phyloP scores from a whole-genome alignment of 768 basidiomycete genomes.

The Scleroderma citrinum region DNA sequence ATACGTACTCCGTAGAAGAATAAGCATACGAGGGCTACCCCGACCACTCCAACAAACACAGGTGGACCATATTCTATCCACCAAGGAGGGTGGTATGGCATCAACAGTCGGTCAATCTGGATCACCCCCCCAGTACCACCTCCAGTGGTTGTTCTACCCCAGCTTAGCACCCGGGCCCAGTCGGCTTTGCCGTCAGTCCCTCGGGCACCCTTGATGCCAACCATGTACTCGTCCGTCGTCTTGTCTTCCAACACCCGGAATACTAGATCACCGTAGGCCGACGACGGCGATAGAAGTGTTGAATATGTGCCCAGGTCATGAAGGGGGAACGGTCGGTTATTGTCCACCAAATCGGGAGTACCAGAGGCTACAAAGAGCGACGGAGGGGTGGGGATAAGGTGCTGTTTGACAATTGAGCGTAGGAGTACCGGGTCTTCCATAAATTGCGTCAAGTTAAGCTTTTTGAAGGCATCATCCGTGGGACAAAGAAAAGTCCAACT shows the following conservation, averaged over 20 bases:
- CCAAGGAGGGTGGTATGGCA: slow-evolving; percentile 86
- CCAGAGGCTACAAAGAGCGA: slow-evolving; percentile 17
- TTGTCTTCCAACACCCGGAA: slow-evolving; percentile 53
- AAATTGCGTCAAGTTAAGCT: slow-evolving; percentile 71
- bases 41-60: slow-evolving; percentile 51
- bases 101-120: slow-evolving; percentile 74
- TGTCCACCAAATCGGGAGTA: slow-evolving; percentile 39
- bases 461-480: slow-evolving; percentile 86
- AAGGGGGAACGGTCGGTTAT: slow-evolving; percentile 68
- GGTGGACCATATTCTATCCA: slow-evolving; percentile 74
- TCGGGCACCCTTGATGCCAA: slow-evolving; percentile 69
- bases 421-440: slow-evolving; percentile 52
- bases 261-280: slow-evolving; percentile 76
- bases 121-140: slow-evolving; percentile 82
- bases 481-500: slow-evolving; percentile 92
- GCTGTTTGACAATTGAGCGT: slow-evolving; percentile 63
- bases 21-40: slow-evolving; percentile 52
- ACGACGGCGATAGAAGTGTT: slow-evolving; percentile 64
- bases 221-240: slow-evolving; percentile 42
- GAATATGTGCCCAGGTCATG: slow-evolving; percentile 67
- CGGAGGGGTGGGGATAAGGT: slow-evolving; percentile 54
- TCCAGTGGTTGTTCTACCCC: slow-evolving; percentile 73
- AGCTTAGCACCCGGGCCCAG: slow-evolving; percentile 60
- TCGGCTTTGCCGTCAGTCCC: slow-evolving; percentile 58
- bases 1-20: slow-evolving; percentile 71